Evolutionary conservation across 176 grass and related monocot species (phyloP).

Genomic region (Oryza officinalis): DNA sequence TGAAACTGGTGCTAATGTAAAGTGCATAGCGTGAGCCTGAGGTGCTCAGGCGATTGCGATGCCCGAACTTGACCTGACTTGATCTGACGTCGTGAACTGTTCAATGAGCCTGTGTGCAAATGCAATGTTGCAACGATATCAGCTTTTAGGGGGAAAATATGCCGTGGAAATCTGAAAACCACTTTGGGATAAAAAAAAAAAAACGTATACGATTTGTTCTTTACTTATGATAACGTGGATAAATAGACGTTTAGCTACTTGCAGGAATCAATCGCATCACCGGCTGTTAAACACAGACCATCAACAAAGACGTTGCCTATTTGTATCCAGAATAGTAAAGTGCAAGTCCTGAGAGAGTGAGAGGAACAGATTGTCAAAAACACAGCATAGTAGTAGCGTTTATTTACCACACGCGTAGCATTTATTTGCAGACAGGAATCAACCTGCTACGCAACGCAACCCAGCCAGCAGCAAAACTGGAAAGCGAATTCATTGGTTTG

Average conservation of each 20-base stretch:
- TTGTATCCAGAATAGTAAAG: not conserved
- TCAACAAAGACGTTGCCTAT: not conserved
- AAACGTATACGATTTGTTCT: too few relatives aligned
- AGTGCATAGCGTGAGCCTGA: not conserved
- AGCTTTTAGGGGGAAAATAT: too few relatives aligned
- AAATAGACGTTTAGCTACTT: not conserved
- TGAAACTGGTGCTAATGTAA: not conserved
- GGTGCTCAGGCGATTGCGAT: not conserved
- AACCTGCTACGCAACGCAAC: not conserved
- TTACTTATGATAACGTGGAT: too few relatives aligned
- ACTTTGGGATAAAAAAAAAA: too few relatives aligned
- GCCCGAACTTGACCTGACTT: too few relatives aligned
- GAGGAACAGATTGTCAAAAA: not conserved
- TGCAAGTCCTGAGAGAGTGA: not conserved
- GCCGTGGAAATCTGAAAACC: too few relatives aligned
- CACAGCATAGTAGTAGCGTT: not conserved
- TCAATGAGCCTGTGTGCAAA: too few relatives aligned
- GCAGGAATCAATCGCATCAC: not conserved
- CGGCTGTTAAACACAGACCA: not conserved
- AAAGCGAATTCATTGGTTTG: conserved; percentile 1
- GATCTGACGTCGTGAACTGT: too few relatives aligned
- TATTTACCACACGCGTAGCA: not conserved
- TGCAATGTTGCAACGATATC: too few relatives aligned
- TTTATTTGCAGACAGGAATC: not conserved
- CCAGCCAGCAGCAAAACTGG: not conserved